A percentile compares a stretch with the other conserved stretches of the same genome.
Evolutionary conservation across 495 filamentous ascomycete genomes (phyloP).

Genomic region (Aspergillus campestris): DNA sequence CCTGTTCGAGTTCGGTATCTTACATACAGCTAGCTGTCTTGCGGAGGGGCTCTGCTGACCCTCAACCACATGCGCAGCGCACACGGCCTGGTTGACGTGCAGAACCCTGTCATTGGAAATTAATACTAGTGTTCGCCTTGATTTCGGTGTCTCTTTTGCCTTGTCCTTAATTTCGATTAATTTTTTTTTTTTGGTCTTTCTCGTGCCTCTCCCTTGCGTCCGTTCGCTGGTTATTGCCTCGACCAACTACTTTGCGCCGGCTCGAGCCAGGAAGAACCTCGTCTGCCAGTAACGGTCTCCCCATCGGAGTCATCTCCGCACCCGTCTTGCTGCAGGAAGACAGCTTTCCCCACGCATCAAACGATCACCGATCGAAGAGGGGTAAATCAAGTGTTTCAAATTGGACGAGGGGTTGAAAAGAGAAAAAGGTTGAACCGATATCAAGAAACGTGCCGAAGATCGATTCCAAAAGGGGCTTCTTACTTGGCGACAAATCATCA

Average conservation of each 20-base stretch:
- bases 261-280: constrained; percentile 2
- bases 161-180: not conserved
- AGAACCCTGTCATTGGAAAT: constrained; percentile 2
- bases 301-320: constrained; percentile 31
- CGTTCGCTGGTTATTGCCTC: constrained; percentile 3
- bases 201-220: constrained; percentile 6
- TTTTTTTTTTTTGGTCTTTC: constrained; percentile 9
- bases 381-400: constrained; percentile 17
- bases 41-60: constrained; percentile 21
- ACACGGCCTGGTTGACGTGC: constrained; percentile 14
- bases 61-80: constrained; percentile 18
- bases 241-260: constrained; percentile 10
- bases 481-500: constrained; percentile 8
- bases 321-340: constrained; percentile 21
- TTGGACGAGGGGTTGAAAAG: constrained; percentile 1
- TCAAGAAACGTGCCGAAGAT: constrained; percentile 9
- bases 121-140: too few relatives aligned
- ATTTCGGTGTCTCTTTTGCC: too few relatives aligned
- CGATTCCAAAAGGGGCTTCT: constrained; percentile 6
- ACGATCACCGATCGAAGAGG: constrained; percentile 30
- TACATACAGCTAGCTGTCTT: constrained; percentile 7
- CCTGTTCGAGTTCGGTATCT: constrained; percentile 9
- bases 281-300: constrained; percentile 2
- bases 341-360: constrained; percentile 35
- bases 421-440: constrained; percentile 5